Evolutionary conservation across 2,329 filamentous ascomycete genomes (phyloP), one percentile per base, ranked within the genome.

Genomic region (Aspergillus neoniger): DNA sequence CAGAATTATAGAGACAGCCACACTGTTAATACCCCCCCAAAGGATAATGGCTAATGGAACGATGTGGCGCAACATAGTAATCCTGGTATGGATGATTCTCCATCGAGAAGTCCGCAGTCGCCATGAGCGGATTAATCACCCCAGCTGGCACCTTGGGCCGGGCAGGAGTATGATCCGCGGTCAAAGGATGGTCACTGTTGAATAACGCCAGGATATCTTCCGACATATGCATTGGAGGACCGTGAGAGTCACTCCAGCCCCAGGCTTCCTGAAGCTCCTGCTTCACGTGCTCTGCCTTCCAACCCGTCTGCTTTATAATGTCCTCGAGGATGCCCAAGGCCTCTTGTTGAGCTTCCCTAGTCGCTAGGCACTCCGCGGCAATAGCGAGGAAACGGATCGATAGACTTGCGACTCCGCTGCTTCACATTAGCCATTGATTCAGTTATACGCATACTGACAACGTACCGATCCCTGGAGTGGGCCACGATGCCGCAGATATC

Each of bases 401-500:
- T 9, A 96, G 88, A 53, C 86, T 90, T 9, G 90, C 87, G 32
- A 96, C 87, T 28, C 91, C 91, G 25, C 84, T 83, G 60, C 14
- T 21, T 15, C 28, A 5, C 17, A 17, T 57, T 28, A 51, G 47
- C 60, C 14, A 53, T 23, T 7, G 12, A 19, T 4, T 25, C 7
- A n/a, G 7, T n/a, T 3, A 1, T 12, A 44, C 14, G 6, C 14
- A 39, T 30, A 12, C 44, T 4, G 3, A 5, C 8, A 12, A 71
- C 78, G 67, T 72, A 84, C 81, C 86, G 83, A 72, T 96, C 92
- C 69, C 92, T 91, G 55, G 89, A 87, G 72, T 96, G 92, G 2
- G 91, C 91, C 23, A 91, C 88, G 63, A 98, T 96, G 14, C 94
- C 94, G 72, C 93, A 97, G 23, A 96, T 89, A 72, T 93, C 89